These are phyloP conservation scores for Chlamydomonas sphaeroides DNA, from an alignment of 139 green algal genomes.

Conservation along the genomic window DNA sequence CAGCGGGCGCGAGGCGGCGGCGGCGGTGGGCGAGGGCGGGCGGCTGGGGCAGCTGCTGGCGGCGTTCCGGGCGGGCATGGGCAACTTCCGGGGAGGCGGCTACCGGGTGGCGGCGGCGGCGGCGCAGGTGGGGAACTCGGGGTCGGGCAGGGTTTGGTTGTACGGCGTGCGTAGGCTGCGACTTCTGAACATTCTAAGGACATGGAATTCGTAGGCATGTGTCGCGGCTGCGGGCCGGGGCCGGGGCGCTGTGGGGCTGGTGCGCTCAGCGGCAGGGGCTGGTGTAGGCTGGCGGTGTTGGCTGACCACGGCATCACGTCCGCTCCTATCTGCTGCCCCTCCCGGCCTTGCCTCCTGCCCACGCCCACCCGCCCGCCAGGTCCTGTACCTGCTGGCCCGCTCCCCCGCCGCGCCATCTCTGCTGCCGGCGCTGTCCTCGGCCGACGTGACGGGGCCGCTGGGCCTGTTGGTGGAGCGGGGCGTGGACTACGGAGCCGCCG, in stretches of 20 bases:
- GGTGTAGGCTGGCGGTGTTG: too few species aligned
- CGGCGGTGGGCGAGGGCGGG: background rate
- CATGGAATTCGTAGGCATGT: too few species aligned
- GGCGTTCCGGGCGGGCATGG: background rate
- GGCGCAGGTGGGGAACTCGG: constrained; percentile 12
- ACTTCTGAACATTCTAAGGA: too few species aligned
- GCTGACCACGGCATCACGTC: too few species aligned
- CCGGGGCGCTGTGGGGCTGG: too few species aligned
- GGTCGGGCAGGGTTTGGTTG: too few species aligned
- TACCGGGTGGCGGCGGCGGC: background rate
- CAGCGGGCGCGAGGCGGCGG: too few species aligned
- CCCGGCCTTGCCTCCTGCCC: too few species aligned
- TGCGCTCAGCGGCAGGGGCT: too few species aligned
- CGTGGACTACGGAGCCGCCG: background rate
- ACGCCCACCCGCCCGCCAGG: background rate
- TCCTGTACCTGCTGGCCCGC: background rate
- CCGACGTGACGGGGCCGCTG: background rate
- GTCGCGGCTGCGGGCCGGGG: too few species aligned
- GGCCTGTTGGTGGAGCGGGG: background rate
- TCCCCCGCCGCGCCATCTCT: background rate
- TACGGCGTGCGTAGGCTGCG: too few species aligned
- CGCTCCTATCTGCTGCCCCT: too few species aligned
- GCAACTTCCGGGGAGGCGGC: background rate
- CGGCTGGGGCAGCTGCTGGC: constrained; percentile 3
- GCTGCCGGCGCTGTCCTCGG: background rate